A percentile compares a stretch with the other conserved stretches of the same genome.
These are phyloP conservation scores for Xylariaceae sp. DNA, from an alignment of 2,329 filamentous ascomycete species.

Conservation along the genomic window DNA sequence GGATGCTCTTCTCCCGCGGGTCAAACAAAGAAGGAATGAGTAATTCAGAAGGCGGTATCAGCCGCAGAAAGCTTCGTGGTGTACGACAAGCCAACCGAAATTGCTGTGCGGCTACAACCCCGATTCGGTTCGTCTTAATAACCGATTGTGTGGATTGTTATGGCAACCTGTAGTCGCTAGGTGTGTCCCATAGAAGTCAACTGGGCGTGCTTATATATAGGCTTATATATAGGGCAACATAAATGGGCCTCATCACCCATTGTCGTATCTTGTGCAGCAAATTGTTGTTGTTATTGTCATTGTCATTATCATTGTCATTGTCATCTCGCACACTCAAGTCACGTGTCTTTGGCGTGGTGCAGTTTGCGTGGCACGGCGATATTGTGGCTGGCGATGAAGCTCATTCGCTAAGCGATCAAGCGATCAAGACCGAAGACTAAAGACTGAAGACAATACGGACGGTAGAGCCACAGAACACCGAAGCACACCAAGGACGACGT, in stretches of 20 bases:
- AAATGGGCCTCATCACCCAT: not conserved
- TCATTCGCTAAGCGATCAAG: conserved; percentile 8
- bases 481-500: conserved; percentile 1
- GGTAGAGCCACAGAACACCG: no score
- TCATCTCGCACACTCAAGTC: conserved; percentile 1
- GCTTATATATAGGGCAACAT: not conserved
- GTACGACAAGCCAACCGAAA: conserved; percentile 14
- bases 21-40: not conserved
- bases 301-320: not conserved
- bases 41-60: not conserved
- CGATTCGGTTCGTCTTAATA: conserved; percentile 14
- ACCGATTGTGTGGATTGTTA: conserved; percentile 5
- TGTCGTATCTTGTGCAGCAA: not conserved
- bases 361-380: conserved; percentile 1
- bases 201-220: no score
- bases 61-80: conserved; percentile 3
- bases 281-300: not conserved
- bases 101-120: conserved; percentile 8
- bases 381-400: conserved; percentile 7
- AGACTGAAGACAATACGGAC: not conserved
- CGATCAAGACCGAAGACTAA: conserved; percentile 2
- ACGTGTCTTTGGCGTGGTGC: conserved; percentile 9
- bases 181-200: conserved; percentile 1
- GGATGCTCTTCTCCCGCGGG: not conserved
- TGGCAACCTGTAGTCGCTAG: not conserved